Evolutionary conservation across 805 yeast species (phyloP).

Genomic region (Candida dendrica): DNA sequence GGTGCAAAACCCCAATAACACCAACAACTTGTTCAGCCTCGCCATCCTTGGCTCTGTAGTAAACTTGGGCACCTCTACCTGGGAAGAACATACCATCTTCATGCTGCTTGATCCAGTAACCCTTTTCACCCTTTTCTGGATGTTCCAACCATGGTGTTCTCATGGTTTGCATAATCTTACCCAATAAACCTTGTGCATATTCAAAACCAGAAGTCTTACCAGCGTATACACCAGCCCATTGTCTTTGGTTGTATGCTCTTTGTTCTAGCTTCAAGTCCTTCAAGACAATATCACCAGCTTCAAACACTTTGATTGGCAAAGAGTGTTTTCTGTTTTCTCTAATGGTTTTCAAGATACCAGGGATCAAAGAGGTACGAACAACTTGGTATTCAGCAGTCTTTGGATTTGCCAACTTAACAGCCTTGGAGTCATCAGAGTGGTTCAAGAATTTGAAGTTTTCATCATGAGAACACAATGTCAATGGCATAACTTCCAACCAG

Average conservation of each 20-base stretch:
- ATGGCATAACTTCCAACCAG: constrained; percentile 92
- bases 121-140: constrained; percentile 49
- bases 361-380: constrained; percentile 88
- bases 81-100: constrained; percentile 78
- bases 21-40: constrained; percentile 62
- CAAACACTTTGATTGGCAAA: constrained; percentile 91
- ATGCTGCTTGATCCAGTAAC: constrained; percentile 81
- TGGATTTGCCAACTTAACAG: constrained; percentile 91
- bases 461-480: constrained; percentile 92
- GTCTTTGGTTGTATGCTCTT: constrained; percentile 85
- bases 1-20: constrained; percentile 89
- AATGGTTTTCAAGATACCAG: constrained; percentile 92
- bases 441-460: constrained; percentile 90
- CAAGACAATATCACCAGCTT: constrained; percentile 89
- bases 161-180: constrained; percentile 92
- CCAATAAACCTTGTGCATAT: constrained; percentile 86
- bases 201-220: constrained; percentile 97
- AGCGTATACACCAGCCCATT: constrained; percentile 90
- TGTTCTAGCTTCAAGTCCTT: constrained; percentile 77
- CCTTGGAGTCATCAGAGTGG: constrained; percentile 65
- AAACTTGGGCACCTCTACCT: constrained; percentile 91
- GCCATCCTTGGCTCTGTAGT: constrained; percentile 60
- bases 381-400: constrained; percentile 96
- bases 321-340: constrained; percentile 95
- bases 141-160: constrained; percentile 75